Conservation (phyloP, 1,284 basidiomycete species). For the Heliocybe sulcata region DNA sequence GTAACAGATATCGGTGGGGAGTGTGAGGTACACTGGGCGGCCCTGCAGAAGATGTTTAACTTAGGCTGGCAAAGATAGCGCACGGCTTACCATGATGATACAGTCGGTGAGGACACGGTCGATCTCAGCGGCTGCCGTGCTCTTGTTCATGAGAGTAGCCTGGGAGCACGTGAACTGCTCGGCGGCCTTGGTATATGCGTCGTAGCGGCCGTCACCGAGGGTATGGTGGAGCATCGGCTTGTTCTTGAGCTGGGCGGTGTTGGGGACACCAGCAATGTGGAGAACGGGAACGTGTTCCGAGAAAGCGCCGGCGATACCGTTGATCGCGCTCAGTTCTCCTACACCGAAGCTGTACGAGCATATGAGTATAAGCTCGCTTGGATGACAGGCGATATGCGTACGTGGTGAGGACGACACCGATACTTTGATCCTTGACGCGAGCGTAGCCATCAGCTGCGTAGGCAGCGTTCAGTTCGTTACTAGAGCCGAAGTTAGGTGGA, state of each 20-base stretch:
- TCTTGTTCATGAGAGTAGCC: conserved; percentile 47
- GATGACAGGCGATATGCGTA: conserved; percentile 23
- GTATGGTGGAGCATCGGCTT: conserved; percentile 80
- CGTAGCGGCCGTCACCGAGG: conserved; percentile 77
- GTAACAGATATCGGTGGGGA: conserved; percentile 83
- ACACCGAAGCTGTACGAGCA: conserved; percentile 73
- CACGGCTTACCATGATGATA: conserved; percentile 44
- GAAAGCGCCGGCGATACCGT: conserved; percentile 74
- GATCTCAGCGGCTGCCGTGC: conserved; percentile 62
- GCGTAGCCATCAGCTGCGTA: conserved; percentile 97
- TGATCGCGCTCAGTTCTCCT: conserved; percentile 81
- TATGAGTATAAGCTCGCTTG: conserved; percentile 3
- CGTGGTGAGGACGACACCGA: conserved; percentile 78
- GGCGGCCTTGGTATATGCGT: conserved; percentile 75
- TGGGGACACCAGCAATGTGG: conserved; percentile 87
- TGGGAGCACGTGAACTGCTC: conserved; percentile 73
- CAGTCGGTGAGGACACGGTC: conserved; percentile 77
- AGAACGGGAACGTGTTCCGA: conserved; percentile 90
- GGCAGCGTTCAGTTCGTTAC: conserved; percentile 82
- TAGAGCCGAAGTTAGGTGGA: conserved; percentile 16
- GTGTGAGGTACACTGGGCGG: conserved; percentile 81
- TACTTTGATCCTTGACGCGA: conserved; percentile 66
- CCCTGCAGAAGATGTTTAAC: conserved; percentile 36
- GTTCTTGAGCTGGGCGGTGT: conserved; percentile 61
- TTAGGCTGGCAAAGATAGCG: background rate